phyloP scores from a whole-genome alignment of 176 grass and related monocot species.

The Rhynchospora tenuis region DNA sequence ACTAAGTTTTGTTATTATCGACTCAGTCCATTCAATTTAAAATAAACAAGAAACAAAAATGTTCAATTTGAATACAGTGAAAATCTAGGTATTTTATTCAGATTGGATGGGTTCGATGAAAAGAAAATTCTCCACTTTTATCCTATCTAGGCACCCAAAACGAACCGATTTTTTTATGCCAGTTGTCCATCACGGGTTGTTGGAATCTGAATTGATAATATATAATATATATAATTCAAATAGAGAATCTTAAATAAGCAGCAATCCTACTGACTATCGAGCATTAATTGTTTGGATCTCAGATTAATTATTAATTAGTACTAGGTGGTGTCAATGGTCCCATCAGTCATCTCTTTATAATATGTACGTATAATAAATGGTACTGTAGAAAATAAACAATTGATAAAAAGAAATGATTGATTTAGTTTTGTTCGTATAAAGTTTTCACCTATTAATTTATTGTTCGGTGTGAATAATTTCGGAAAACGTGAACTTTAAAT shows the following conservation, averaged over 20 bases:
- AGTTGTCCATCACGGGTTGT: neutral
- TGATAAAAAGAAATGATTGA: neutral
- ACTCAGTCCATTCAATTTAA: no score
- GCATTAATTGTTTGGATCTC: neutral
- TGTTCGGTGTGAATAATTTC: no score
- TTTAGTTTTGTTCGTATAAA: no score
- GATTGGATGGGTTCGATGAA: no score
- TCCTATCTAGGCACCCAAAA: neutral
- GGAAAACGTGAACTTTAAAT: no score
- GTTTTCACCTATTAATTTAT: no score
- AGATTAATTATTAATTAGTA: neutral
- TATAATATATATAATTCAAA: neutral
- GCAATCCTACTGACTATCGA: neutral
- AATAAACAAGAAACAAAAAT: no score
- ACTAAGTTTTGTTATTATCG: no score
- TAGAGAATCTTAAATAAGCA: neutral
- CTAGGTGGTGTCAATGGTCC: neutral
- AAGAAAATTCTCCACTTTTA: no score
- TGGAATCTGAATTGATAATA: neutral
- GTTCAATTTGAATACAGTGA: no score
- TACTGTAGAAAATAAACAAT: neutral
- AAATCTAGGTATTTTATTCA: no score
- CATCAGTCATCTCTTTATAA: neutral
- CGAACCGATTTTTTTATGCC: neutral
- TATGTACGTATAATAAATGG: neutral